phyloP scores from a whole-genome alignment of 305 asterid genomes.

The Caryopteris hybrid region DNA sequence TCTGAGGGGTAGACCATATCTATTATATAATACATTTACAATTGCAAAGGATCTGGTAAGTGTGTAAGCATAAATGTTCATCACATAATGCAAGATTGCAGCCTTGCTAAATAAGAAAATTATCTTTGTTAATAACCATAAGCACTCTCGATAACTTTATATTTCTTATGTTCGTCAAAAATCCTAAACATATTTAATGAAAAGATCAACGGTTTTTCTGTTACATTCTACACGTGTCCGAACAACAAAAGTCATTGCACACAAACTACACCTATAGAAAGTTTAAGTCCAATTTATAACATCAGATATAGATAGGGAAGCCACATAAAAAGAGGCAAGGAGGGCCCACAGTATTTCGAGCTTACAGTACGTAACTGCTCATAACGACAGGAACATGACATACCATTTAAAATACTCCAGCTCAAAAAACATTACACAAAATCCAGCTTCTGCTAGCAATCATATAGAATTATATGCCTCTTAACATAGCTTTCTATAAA shows the following conservation, averaged over 20 bases:
- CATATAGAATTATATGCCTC: neutral
- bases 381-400: neutral
- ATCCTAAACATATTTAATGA: neutral
- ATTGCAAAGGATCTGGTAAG: neutral
- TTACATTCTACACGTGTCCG: neutral
- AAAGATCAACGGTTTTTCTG: neutral
- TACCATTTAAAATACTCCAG: neutral
- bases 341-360: neutral
- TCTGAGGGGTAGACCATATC: neutral
- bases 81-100: neutral
- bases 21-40: neutral
- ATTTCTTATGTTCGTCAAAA: neutral
- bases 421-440: neutral
- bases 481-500: neutral
- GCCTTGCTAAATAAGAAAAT: neutral
- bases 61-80: neutral
- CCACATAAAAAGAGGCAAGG: neutral
- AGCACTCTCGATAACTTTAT: neutral
- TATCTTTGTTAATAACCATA: neutral
- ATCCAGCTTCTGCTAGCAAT: neutral
- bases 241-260: neutral
- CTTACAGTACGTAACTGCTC: neutral
- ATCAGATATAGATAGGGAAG: neutral
- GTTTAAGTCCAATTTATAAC: too few relatives aligned
- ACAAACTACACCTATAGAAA: neutral